Conservation (phyloP, 1,284 basidiomycete species). For the Grifola frondosa region DNA sequence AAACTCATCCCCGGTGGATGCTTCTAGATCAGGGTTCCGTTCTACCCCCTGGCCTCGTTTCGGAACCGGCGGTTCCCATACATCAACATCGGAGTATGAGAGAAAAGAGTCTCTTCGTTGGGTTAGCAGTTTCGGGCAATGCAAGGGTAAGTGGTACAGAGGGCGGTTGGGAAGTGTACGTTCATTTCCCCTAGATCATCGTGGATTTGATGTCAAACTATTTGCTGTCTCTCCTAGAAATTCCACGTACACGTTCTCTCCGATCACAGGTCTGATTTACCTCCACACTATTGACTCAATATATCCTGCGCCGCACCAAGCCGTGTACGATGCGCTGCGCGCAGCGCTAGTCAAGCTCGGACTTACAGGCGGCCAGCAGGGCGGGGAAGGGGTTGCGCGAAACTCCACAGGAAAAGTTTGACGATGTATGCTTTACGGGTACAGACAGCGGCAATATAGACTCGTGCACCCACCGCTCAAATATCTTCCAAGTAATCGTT, state of each 20-base stretch:
- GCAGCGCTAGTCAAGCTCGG: constrained; percentile 40
- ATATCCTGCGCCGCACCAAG: constrained; percentile 68
- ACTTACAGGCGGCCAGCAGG: constrained; percentile 20
- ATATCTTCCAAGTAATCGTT: too few relatives aligned
- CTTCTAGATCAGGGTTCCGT: constrained; percentile 7
- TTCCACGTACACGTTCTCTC: constrained; percentile 75
- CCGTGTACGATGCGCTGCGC: constrained; percentile 63
- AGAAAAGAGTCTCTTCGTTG: constrained; percentile 57
- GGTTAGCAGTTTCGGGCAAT: constrained; percentile 53
- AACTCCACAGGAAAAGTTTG: not conserved
- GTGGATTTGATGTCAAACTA: too few relatives aligned
- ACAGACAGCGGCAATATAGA: too few relatives aligned
- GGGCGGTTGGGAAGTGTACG: constrained; percentile 72
- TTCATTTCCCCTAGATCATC: constrained; percentile 24
- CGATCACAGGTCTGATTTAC: constrained; percentile 58
- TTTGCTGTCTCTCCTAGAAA: constrained; percentile 41
- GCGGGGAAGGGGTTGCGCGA: constrained; percentile 16
- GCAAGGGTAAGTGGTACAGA: constrained; percentile 57
- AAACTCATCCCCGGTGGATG: too few relatives aligned
- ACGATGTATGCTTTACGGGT: too few relatives aligned
- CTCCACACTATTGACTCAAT: constrained; percentile 69
- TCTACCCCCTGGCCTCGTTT: constrained; percentile 4
- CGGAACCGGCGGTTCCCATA: too few relatives aligned
- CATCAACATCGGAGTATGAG: constrained; percentile 16
- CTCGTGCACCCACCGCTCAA: too few relatives aligned